Base-by-base conservation (phyloP, 2,329 filamentous ascomycete species). In the Trichoderma arundinaceum region DNA sequence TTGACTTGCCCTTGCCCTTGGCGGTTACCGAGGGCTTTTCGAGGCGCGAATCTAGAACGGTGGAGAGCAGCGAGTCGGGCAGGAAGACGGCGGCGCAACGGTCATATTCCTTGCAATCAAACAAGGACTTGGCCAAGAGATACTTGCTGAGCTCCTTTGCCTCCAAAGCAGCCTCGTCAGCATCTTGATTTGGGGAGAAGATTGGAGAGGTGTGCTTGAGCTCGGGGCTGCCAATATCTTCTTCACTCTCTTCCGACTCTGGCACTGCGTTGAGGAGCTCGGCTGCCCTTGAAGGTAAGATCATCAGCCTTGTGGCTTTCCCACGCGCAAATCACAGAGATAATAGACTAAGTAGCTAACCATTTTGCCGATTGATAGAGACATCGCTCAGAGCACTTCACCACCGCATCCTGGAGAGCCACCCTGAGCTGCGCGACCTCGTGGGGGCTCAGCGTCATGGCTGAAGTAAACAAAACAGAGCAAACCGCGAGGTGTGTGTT, bases 321-420 rank as follows among this genome's bases (percentile, higher is more conserved):
- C 17, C 35, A 52, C 58, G 17, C 58, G 38, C 48, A 62, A 52
- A 43, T 38, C n/a, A 28, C 7, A 54, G 10, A 15, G 43, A 46
- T 7, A 19, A 6, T 10, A 38, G 22, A 48, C n/a, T 48, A 13
- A 33, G 19, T 8, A 3, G 56, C 72, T 65, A 76, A 97, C 95
- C 95, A 99, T 88, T 98, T 98, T 33, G 95, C 90, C 7, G 94
- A 95, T 73, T 97, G 94, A 74, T 97, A 98, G 12, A 99, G 85
- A 77, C 95, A 97, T 76, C 95, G 85, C 76, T 99, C 95, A 1
- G 93, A 96, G 80, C 94, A 98, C 75, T 93, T 93, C 28, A 95
- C 84, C 3, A 95, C 90, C 35, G 94, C 92, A 73, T 93, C 90
- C 76, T 96, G 92, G 49, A 97, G 84, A 39, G 92, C 87, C 43